Evolutionary conservation across 768 basidiomycete genomes (phyloP), one percentile per base, ranked within the genome.

Genomic region (Leccinum arenicola): DNA sequence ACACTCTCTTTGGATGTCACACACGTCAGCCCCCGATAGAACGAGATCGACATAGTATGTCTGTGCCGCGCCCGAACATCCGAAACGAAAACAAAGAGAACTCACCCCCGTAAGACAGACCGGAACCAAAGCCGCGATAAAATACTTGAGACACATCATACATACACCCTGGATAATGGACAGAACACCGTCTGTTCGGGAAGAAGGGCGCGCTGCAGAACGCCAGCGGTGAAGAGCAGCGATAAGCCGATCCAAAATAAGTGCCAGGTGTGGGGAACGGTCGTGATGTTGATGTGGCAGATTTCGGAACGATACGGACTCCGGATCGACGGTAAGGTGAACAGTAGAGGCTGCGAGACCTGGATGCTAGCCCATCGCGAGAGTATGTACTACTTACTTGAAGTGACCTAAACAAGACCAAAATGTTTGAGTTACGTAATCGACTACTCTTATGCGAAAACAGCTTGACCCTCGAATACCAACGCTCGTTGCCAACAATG

Each of bases 381-480:
- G 31, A 31, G 23, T 23, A 23, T 23, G 31, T 31, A 31, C 29
- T 31, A 31, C 29, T 29, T 29, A 23, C 9, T 29, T 29, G 29
- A 29, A 15, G 0, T 36, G 12, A 35, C 33, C 40, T 43, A 43
- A 43, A 43, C n/a, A n/a, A 4, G 40, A 43, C n/a, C 40, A 43
- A 43, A 43, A 10, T 6, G 7, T 9, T n/a, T 40, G 0, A 17
- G 15, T 38, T 40, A 36, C 36, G 15, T 36, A 36, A 36, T 15
- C 36, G 36, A 36, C 14, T 40, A n/a, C 38, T 17, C 38, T 43
- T 1, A 93, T 93, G 91, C 83, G 89, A 54, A 92, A 93, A 74
- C 89, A 92, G 68, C 84, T 97, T 57, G 96, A 98, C 74, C 89
- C 89, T 52, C 89, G 96, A 43, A 93, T 98, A 62, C 93, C 93